These are phyloP conservation scores for Mycena polygramma DNA, from an alignment of 768 basidiomycete species.

Conservation along the genomic window DNA sequence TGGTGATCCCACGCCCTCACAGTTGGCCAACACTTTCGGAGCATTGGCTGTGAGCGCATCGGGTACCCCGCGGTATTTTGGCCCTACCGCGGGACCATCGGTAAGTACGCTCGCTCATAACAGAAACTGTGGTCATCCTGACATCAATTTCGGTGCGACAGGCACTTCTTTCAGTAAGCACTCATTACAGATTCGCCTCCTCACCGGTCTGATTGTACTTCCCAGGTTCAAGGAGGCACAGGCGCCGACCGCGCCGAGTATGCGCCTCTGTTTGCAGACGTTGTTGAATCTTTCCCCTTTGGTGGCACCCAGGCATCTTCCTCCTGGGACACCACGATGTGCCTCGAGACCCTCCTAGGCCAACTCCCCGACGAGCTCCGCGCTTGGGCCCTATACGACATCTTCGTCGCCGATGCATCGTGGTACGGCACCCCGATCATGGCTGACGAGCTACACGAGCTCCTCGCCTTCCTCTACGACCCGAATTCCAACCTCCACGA, in stretches of 20 bases:
- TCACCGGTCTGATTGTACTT: no score
- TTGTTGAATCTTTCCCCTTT: conserved; percentile 1
- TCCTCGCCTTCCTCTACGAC: background rate
- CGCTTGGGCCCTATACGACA: conserved; percentile 18
- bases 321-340: background rate
- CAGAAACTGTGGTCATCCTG: no score
- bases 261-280: no score
- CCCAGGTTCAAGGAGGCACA: no score
- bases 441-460: conserved; percentile 13
- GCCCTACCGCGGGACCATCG: conserved; percentile 26
- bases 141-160: no score
- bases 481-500: background rate
- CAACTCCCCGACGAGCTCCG: conserved; percentile 17
- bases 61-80: conserved; percentile 21
- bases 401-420: background rate
- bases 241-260: no score
- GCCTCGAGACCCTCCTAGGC: background rate
- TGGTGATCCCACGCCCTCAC: no score
- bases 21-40: no score
- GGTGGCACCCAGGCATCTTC: background rate
- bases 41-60: background rate
- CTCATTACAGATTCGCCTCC: no score
- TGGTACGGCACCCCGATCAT: conserved; percentile 26
- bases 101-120: conserved; percentile 9
- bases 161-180: no score